A percentile compares a stretch with the other conserved stretches of the same genome.
phyloP scores from a whole-genome alignment of 129 eudicot species.

The Scalesia atractyloides region DNA sequence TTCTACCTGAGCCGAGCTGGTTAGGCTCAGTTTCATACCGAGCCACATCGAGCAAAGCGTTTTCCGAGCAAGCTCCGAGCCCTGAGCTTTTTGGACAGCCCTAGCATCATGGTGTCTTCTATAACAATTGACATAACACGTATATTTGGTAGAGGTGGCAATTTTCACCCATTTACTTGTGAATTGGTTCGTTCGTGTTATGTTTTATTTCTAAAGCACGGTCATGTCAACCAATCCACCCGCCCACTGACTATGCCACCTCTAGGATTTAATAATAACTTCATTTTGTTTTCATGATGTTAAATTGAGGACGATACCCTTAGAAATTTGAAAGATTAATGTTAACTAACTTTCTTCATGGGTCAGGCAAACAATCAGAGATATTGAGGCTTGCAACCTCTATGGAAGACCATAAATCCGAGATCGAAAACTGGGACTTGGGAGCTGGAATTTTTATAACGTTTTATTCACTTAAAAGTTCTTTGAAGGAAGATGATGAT shows the following conservation, averaged over 20 bases:
- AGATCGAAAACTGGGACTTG: slow-evolving; percentile 95
- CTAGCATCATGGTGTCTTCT: neutral
- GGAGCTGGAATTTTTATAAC: slow-evolving; percentile 95
- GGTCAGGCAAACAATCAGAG: slow-evolving; percentile 75
- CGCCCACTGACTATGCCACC: neutral
- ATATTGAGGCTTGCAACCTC: slow-evolving; percentile 75
- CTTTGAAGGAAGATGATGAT: slow-evolving; percentile 63
- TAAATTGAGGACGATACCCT: neutral
- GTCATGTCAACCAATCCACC: neutral
- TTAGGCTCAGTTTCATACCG: too few species aligned
- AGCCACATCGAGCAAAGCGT: too few species aligned
- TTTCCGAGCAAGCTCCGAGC: too few species aligned
- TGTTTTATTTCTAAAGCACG: neutral
- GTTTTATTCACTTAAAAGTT: slow-evolving; percentile 63
- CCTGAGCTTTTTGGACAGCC: too few species aligned
- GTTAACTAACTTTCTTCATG: slow-evolving; percentile 15
- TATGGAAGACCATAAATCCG: slow-evolving; percentile 95
- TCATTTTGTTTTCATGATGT: neutral
- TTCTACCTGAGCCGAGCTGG: too few species aligned
- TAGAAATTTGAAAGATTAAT: neutral
- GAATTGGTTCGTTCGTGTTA: neutral
- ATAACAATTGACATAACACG: neutral
- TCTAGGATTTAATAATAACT: neutral
- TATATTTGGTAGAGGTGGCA: neutral
- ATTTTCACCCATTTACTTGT: neutral